Evolutionary conservation across 306 rosid genomes (phyloP).

Genomic region (Ceratonia siliqua): DNA sequence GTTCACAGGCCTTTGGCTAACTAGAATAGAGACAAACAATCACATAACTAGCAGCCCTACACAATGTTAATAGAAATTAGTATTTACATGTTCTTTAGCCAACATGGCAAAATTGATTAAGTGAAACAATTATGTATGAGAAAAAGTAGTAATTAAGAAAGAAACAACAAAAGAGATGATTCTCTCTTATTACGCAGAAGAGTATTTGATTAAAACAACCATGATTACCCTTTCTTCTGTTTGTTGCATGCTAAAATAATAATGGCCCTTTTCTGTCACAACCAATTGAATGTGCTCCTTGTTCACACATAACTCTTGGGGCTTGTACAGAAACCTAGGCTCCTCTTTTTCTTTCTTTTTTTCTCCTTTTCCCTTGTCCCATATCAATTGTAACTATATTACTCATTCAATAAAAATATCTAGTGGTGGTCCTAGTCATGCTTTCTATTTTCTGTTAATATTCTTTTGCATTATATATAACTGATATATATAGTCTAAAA

Average conservation of each 20-base stretch:
- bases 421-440: constrained; percentile 41
- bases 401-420: constrained; percentile 37
- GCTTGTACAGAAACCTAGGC: constrained; percentile 46
- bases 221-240: constrained; percentile 49
- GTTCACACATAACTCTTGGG: constrained; percentile 49
- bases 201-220: constrained; percentile 35
- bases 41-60: not conserved
- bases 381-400: constrained; percentile 37
- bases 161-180: not conserved
- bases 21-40: too few species aligned
- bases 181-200: not conserved
- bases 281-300: constrained; percentile 40
- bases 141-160: not conserved
- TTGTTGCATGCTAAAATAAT: constrained; percentile 55
- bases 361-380: not conserved
- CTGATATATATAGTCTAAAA: not conserved
- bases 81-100: not conserved
- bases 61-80: constrained; percentile 16
- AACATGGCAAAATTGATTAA: constrained; percentile 3
- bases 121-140: constrained; percentile 22
- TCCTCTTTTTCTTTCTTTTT: not conserved
- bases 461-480: constrained; percentile 19
- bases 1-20: too few species aligned
- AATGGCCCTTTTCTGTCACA: constrained; percentile 45
- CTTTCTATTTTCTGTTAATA: constrained; percentile 27